Percentiles rank a stretch among this genome's conserved stretches.
These are phyloP conservation scores for Fusarium citri DNA, from an alignment of 2,329 filamentous ascomycete genomes.

Conservation along the genomic window DNA sequence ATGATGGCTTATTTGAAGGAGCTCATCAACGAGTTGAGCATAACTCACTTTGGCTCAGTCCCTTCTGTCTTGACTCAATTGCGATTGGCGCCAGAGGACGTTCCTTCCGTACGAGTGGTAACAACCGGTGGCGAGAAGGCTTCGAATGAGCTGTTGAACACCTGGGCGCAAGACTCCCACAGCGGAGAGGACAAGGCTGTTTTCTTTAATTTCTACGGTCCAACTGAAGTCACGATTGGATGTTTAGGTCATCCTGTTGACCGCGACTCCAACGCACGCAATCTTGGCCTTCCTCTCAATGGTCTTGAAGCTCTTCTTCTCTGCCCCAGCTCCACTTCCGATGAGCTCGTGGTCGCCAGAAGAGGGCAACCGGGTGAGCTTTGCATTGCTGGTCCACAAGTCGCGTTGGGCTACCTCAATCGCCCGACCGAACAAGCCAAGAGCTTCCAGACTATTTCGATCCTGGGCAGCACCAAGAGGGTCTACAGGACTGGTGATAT, in stretches of 20 bases:
- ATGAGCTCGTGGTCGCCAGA: background rate
- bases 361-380: slow-evolving; percentile 18
- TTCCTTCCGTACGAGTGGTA: slow-evolving; percentile 15
- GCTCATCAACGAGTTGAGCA: slow-evolving; percentile 13
- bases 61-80: slow-evolving; percentile 20
- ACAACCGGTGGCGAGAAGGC: slow-evolving; percentile 31
- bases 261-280: slow-evolving; percentile 20
- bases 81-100: slow-evolving; percentile 1
- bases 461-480: background rate
- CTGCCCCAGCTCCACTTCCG: fast-evolving
- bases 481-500: slow-evolving; percentile 29
- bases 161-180: background rate
- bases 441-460: background rate
- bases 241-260: slow-evolving; percentile 18
- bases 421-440: slow-evolving; percentile 17
- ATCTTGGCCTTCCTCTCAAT: slow-evolving; percentile 14
- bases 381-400: slow-evolving; percentile 25
- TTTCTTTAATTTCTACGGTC: slow-evolving; percentile 29
- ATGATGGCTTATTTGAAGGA: slow-evolving; percentile 15
- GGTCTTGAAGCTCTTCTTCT: slow-evolving; percentile 17
- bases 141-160: slow-evolving; percentile 21
- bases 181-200: background rate
- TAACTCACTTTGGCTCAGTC: slow-evolving; percentile 26
- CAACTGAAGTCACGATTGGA: slow-evolving; percentile 25
- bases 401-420: slow-evolving; percentile 22